Evolutionary conservation across 2,329 filamentous ascomycete genomes (phyloP).

Genomic region (Ilyonectria sp.): DNA sequence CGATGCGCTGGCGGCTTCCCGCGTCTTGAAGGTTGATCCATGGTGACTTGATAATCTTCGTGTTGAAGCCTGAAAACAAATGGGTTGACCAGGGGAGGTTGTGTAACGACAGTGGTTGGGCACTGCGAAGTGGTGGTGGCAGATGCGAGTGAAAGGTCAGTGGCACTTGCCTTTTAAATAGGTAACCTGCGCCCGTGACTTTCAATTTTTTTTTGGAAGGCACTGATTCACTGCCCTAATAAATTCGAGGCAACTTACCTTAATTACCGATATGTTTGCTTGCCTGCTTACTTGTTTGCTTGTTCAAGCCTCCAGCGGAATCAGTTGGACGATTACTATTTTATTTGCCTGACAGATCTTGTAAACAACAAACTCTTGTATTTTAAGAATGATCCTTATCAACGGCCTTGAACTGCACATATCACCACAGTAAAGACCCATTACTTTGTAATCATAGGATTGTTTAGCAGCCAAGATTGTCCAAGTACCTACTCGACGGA

Average conservation of each 20-base stretch:
- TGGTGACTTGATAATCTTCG: background rate
- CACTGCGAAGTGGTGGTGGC: background rate
- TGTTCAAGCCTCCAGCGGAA: background rate
- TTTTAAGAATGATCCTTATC: background rate
- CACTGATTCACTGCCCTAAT: background rate
- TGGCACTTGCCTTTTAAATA: background rate
- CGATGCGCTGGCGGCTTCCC: constrained; percentile 4
- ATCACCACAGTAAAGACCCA: background rate
- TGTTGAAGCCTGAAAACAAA: background rate
- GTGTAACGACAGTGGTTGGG: background rate
- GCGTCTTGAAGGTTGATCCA: constrained; percentile 11
- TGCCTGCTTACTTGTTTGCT: background rate
- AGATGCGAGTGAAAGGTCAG: background rate
- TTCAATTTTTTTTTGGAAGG: background rate
- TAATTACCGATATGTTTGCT: background rate
- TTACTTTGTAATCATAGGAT: background rate
- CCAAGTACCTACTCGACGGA: too few species aligned
- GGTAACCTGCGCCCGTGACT: background rate
- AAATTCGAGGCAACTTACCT: background rate
- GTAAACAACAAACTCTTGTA: background rate
- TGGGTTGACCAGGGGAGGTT: background rate
- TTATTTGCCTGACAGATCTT: background rate
- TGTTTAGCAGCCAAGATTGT: background rate
- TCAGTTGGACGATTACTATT: background rate
- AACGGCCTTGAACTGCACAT: background rate